Percentiles rank a stretch among this genome's conserved stretches.
These are phyloP conservation scores for Sarcocystis neurona DNA, from an alignment of 169 alveolate genomes.

Conservation along the genomic window DNA sequence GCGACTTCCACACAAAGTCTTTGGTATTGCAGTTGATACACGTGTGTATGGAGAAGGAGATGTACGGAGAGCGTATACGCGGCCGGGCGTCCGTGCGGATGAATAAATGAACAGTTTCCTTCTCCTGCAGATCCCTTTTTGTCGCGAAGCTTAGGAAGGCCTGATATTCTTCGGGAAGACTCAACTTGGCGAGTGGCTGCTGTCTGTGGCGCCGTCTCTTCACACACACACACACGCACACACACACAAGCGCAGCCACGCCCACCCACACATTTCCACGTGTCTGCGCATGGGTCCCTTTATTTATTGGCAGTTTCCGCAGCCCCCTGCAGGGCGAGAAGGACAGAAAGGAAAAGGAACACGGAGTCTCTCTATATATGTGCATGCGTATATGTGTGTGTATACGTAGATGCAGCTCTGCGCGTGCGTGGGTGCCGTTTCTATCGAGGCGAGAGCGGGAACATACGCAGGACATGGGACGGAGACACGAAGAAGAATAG, in stretches of 20 bases:
- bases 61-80: too few species aligned
- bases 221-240: background rate
- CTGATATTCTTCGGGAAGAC: too few species aligned
- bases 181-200: too few species aligned
- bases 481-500: too few species aligned
- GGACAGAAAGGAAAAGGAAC: background rate
- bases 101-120: too few species aligned
- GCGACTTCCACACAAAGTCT: background rate
- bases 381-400: background rate
- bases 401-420: background rate
- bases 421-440: background rate
- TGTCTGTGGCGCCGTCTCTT: too few species aligned
- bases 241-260: slow-evolving; percentile 31
- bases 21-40: background rate
- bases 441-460: too few species aligned
- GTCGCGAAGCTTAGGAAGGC: too few species aligned
- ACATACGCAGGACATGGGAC: too few species aligned
- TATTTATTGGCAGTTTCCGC: background rate
- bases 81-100: too few species aligned
- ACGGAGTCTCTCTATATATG: background rate
- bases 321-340: too few species aligned
- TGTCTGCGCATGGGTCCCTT: background rate
- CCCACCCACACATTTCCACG: slow-evolving; percentile 25
- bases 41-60: background rate
- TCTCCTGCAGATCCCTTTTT: too few species aligned